Percentiles rank a stretch among this genome's conserved stretches.
phyloP scores from a whole-genome alignment of 805 yeast genomes.

The Saccharomycopsis malanga region DNA sequence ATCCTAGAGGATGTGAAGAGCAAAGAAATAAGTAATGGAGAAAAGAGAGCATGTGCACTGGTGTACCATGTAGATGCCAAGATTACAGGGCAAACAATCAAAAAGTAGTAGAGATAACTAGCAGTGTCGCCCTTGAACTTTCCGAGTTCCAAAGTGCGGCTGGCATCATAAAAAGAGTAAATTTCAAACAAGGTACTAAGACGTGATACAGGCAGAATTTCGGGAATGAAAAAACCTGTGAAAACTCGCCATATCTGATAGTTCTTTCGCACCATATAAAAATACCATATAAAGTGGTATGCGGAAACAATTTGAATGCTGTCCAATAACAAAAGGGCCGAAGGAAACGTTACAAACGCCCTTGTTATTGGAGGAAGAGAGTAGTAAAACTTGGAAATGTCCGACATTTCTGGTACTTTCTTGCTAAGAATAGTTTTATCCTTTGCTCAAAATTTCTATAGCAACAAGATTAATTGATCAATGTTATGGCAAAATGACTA shows the following conservation, averaged over 20 bases:
- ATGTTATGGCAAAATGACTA: no score
- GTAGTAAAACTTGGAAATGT: background rate
- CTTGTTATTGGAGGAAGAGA: conserved; percentile 6
- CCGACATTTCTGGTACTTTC: no score
- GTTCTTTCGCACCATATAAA: background rate
- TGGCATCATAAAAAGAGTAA: background rate
- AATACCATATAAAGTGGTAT: background rate
- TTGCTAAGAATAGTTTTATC: no score
- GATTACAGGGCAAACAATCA: background rate
- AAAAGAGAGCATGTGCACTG: background rate
- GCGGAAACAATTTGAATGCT: background rate
- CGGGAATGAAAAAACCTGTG: conserved; percentile 4
- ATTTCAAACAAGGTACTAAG: background rate
- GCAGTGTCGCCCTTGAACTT: background rate
- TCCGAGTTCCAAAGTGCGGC: background rate
- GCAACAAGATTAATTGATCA: no score
- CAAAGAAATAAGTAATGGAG: background rate
- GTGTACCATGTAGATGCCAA: background rate
- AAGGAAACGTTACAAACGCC: background rate
- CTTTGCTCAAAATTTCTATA: no score
- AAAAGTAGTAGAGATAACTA: background rate
- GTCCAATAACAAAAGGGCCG: background rate
- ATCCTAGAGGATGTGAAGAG: background rate
- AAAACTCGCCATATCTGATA: conserved; percentile 5
- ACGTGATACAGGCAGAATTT: background rate